Evolutionary conservation across 2,329 filamentous ascomycete genomes (phyloP), one percentile per base, ranked within the genome.

Genomic region (Scedosporium aurantiacum): DNA sequence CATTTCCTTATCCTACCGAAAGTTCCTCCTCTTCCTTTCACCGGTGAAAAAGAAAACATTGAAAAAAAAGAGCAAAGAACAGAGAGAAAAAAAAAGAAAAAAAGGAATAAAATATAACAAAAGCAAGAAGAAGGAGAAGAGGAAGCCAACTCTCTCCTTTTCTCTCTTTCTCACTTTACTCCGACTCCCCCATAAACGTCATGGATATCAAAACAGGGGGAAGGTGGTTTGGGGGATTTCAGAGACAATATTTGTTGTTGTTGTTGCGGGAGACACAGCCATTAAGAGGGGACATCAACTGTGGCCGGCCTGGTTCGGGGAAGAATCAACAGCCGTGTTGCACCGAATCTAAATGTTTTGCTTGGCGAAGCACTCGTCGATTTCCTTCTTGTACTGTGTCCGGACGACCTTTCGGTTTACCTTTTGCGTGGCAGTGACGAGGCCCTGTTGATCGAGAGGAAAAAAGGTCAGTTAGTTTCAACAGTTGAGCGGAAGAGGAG

Each of bases 341-440:
- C 32, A 4, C 32, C 32, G 32, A 8, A 37, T 54, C 21, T 32
- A 47, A 21, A 23, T 32, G 41, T 47, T 47, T 21, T 54, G 45
- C 58, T 60, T 54, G 25, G 58, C 58, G 28, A 76, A 67, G 62
- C 70, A 70, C 52, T 74, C 72, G n/a, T 75, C 68, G 60, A 85
- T 83, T 60, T 83, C 74, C 68, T 76, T 74, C 67, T 75, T 74
- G 68, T 82, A 84, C 59, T 72, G 74, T 43, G 79, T 76, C 66
- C 75, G 77, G 56, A 84, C 73, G 27, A 72, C 74, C 65, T 78
- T 76, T 63, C 82, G 76, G 73, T 85, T 83, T 50, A 84, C 74
- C 71, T 85, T 85, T 64, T 83, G 79, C 5, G 82, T 85, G n/a
- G 81, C 82, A 37, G 82, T 85, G 32, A 84, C 81, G 28, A 84